Evolutionary conservation across 2,329 filamentous ascomycete genomes (phyloP).

Genomic region (Dactylellina haptotyla): DNA sequence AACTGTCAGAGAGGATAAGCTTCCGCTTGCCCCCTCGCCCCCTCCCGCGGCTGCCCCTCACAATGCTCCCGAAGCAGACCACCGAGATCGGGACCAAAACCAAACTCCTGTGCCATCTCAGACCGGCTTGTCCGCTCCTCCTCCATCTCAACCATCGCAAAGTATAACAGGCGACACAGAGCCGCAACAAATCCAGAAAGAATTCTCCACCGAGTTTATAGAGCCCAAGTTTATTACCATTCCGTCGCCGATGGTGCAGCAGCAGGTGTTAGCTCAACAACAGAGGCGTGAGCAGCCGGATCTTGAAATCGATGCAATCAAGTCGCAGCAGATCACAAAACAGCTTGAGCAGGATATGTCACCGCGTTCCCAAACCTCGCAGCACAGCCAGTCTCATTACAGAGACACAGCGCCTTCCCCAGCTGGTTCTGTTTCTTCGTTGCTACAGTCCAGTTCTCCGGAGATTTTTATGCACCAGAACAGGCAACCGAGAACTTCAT

Average conservation of each 20-base stretch:
- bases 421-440: constrained; percentile 52
- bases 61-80: constrained; percentile 11
- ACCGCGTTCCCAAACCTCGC: constrained; percentile 46
- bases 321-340: constrained; percentile 29
- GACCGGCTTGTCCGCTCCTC: constrained; percentile 38
- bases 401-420: constrained; percentile 45
- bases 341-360: constrained; percentile 52
- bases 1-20: constrained; percentile 36
- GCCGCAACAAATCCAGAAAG: constrained; percentile 20
- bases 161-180: background rate
- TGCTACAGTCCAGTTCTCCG: constrained; percentile 49
- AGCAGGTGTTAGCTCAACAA: constrained; percentile 52
- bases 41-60: constrained; percentile 36
- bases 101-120: constrained; percentile 41
- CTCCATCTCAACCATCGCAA: constrained; percentile 23
- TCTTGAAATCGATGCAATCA: constrained; percentile 37
- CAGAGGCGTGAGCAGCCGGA: constrained; percentile 49
- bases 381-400: constrained; percentile 50
- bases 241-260: constrained; percentile 53
- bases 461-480: constrained; percentile 54
- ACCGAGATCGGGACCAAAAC: constrained; percentile 39
- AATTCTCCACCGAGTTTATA: constrained; percentile 47
- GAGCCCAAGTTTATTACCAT: constrained; percentile 53
- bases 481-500: constrained; percentile 45
- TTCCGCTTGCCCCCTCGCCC: constrained; percentile 43